A percentile compares a stretch with the other conserved stretches of the same genome.
Evolutionary conservation across 2,329 filamentous ascomycete species (phyloP).

Genomic region (Amauroascus verrucosus): DNA sequence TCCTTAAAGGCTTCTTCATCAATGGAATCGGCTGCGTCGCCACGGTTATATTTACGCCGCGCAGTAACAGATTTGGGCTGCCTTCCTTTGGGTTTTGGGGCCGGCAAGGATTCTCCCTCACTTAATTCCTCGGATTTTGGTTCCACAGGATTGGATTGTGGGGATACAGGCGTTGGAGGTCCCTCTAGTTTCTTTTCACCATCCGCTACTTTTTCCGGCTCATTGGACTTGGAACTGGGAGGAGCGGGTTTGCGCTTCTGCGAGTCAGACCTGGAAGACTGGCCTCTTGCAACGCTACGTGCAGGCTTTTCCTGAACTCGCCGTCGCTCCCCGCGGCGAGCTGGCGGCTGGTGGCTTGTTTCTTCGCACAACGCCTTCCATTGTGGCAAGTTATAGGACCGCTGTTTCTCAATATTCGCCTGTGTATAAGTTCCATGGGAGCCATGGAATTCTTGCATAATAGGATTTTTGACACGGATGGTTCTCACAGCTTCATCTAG

Average conservation of each 20-base stretch:
- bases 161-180: conserved; percentile 47
- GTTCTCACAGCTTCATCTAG: conserved; percentile 81
- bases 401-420: conserved; percentile 90
- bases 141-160: conserved; percentile 42
- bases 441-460: conserved; percentile 96
- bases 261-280: conserved; percentile 30
- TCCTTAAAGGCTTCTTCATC: conserved; percentile 84
- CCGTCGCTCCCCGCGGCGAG: conserved; percentile 58
- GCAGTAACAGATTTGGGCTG: conserved; percentile 68
- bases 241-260: conserved; percentile 38
- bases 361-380: conserved; percentile 92
- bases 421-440: conserved; percentile 92
- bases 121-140: conserved; percentile 48
- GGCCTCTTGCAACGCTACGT: conserved; percentile 29
- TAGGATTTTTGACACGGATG: conserved; percentile 89
- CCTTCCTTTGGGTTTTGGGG: conserved; percentile 40
- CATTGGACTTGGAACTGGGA: conserved; percentile 30
- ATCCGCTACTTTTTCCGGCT: conserved; percentile 34
- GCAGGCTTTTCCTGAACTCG: conserved; percentile 41
- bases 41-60: conserved; percentile 72
- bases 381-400: conserved; percentile 92
- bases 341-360: conserved; percentile 90
- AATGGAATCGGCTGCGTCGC: conserved; percentile 65
- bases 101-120: conserved; percentile 35
- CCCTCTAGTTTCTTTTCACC: conserved; percentile 34